Percentiles rank a stretch among this genome's conserved stretches.
Conservation (phyloP, 345 rosid species). For the Erodium maritimum region DNA sequence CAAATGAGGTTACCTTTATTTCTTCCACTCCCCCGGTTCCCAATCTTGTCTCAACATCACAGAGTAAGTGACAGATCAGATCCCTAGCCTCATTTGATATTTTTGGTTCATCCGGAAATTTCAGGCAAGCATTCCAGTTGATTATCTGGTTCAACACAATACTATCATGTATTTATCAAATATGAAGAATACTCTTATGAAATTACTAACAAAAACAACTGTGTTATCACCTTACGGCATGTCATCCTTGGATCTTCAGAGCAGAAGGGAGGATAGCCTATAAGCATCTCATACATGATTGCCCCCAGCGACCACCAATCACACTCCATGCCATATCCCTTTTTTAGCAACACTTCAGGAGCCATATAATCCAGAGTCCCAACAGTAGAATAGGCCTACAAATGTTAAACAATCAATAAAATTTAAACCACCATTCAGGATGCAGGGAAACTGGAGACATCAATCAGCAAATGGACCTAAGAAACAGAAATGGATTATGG, state of each 20-base stretch:
- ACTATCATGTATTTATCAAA: slow-evolving; percentile 14
- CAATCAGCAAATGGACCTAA: slow-evolving; percentile 2
- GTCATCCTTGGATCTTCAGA: slow-evolving; percentile 93
- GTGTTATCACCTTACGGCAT: slow-evolving; percentile 68
- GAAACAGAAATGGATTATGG: neutral
- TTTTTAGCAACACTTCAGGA: slow-evolving; percentile 88
- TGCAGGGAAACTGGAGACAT: slow-evolving; percentile 1
- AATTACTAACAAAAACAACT: neutral
- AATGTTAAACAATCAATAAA: slow-evolving; percentile 7
- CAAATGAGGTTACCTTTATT: slow-evolving; percentile 78
- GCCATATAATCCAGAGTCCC: slow-evolving; percentile 99
- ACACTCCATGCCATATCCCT: slow-evolving; percentile 96
- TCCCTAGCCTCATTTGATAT: slow-evolving; percentile 80
- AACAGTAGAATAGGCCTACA: slow-evolving; percentile 92
- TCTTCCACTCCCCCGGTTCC: slow-evolving; percentile 91
- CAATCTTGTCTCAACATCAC: slow-evolving; percentile 82
- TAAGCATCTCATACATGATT: slow-evolving; percentile 91
- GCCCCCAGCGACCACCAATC: slow-evolving; percentile 99
- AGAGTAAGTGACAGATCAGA: slow-evolving; percentile 75
- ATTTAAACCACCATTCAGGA: slow-evolving; percentile 7
- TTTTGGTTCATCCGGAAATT: slow-evolving; percentile 88
- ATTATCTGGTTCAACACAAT: slow-evolving; percentile 46
- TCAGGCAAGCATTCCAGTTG: slow-evolving; percentile 86
- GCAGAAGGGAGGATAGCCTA: slow-evolving; percentile 96
- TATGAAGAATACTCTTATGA: neutral